Conservation (phyloP, 371 early-diverging fungal species). For the Conidiobolus incongruus region DNA sequence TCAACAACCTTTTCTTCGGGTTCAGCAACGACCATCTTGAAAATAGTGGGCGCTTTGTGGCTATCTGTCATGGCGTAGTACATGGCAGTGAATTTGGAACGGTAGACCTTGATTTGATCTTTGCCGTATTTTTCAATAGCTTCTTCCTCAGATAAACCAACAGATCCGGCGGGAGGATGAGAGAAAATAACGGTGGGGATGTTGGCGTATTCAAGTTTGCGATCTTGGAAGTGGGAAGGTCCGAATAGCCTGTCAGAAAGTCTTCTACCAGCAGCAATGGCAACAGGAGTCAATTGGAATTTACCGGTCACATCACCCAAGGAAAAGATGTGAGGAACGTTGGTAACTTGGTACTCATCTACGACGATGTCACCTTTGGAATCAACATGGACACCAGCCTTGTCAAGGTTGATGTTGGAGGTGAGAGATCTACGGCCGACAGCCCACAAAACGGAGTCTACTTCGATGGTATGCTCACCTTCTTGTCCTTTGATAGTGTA, state of each 20-base stretch:
- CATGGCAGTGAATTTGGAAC: conserved; percentile 76
- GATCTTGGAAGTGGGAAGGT: conserved; percentile 26
- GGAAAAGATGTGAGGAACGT: conserved; percentile 42
- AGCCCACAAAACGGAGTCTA: conserved; percentile 60
- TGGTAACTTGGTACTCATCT: conserved; percentile 77
- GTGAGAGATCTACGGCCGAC: conserved; percentile 71
- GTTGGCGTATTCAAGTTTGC: conserved; percentile 76
- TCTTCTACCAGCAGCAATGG: conserved; percentile 86
- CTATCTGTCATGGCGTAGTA: conserved; percentile 59
- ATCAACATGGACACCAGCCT: conserved; percentile 32
- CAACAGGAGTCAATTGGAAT: conserved; percentile 85
- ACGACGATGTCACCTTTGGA: conserved; percentile 41
- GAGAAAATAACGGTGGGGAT: conserved; percentile 95
- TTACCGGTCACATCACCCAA: conserved; percentile 90
- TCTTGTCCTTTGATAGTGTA: conserved; percentile 19
- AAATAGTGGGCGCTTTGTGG: conserved; percentile 69
- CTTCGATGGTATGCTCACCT: conserved; percentile 16
- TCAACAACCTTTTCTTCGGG: conserved; percentile 86
- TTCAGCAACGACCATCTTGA: conserved; percentile 70
- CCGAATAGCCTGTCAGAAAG: conserved; percentile 87
- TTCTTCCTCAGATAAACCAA: conserved; percentile 72
- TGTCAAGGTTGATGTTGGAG: conserved; percentile 36
- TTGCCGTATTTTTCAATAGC: conserved; percentile 52
- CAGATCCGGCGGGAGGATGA: conserved; percentile 77
- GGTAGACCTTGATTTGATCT: conserved; percentile 62